These are phyloP conservation scores for Phytophthora kernoviae DNA, from an alignment of 352 stramenopile genomes.

Conservation along the genomic window DNA sequence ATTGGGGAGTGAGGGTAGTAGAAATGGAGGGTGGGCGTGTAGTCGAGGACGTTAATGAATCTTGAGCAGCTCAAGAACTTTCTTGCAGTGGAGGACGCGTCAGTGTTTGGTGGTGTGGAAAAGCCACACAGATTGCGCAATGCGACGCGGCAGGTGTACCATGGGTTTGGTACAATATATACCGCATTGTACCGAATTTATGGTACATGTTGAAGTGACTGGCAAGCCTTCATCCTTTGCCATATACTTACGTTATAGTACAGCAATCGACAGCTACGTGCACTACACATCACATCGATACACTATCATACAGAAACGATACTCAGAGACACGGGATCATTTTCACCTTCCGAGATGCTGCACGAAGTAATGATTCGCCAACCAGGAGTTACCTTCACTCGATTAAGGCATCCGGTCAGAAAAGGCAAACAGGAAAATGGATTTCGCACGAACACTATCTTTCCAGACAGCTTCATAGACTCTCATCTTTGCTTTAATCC, in stretches of 20 bases:
- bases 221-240: too few species aligned
- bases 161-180: too few species aligned
- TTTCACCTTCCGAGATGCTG: too few species aligned
- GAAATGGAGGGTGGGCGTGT: conserved; percentile 10
- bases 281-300: too few species aligned
- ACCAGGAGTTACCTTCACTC: background rate
- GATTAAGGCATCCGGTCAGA: conserved; percentile 6
- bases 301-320: too few species aligned
- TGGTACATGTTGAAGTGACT: too few species aligned
- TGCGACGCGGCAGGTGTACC: conserved; percentile 20
- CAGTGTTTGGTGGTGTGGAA: conserved; percentile 17
- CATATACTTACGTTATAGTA: too few species aligned
- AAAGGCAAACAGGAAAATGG: conserved; percentile 44
- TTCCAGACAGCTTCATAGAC: conserved; percentile 26
- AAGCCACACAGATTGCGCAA: conserved; percentile 1
- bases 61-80: conserved; percentile 16
- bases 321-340: too few species aligned
- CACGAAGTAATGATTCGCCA: background rate
- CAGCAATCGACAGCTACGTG: too few species aligned
- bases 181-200: too few species aligned
- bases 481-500: conserved; percentile 20
- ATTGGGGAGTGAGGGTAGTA: background rate
- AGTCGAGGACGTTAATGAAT: background rate
- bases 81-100: conserved; percentile 24
- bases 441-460: conserved; percentile 38